A percentile compares a stretch with the other conserved stretches of the same genome.
Evolutionary conservation across 306 rosid species (phyloP).

Genomic region (Carpinus fangiana): DNA sequence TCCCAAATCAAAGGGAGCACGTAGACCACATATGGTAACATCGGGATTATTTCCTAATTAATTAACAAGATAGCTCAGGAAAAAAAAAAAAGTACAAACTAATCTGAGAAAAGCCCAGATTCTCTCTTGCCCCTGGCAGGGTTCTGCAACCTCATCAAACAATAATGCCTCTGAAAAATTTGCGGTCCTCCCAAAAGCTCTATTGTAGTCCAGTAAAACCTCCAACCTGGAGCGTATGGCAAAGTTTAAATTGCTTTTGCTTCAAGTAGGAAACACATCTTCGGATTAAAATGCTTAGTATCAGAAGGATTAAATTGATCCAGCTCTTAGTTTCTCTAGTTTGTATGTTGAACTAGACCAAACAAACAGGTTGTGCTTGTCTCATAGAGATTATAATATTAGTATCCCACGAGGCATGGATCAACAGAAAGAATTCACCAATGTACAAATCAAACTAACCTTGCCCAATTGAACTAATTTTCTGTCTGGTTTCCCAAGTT

Average conservation of each 20-base stretch:
- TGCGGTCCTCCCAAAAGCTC: background rate
- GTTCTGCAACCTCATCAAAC: background rate
- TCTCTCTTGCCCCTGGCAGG: background rate
- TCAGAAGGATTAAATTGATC: background rate
- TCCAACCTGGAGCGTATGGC: slow-evolving; percentile 1
- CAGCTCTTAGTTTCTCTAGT: too few species aligned
- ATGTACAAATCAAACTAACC: slow-evolving; percentile 37
- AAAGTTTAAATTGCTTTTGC: background rate
- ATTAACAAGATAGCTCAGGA: background rate
- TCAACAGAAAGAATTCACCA: background rate
- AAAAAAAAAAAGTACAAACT: background rate
- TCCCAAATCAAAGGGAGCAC: slow-evolving; percentile 19
- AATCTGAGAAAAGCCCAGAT: background rate
- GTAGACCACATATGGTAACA: slow-evolving; percentile 10
- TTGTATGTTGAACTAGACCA: background rate
- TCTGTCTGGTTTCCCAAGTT: slow-evolving; percentile 47
- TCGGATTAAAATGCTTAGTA: slow-evolving; percentile 7
- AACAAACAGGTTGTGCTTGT: background rate
- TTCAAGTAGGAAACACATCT: background rate
- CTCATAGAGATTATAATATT: background rate
- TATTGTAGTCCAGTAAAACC: background rate
- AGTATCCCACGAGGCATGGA: background rate
- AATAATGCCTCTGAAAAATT: background rate
- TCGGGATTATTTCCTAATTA: slow-evolving; percentile 17
- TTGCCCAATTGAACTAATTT: slow-evolving; percentile 31